Evolutionary conservation across 176 grass and related monocot species (phyloP), one percentile per base, ranked within the genome.

Genomic region (Oryza meyeriana): DNA sequence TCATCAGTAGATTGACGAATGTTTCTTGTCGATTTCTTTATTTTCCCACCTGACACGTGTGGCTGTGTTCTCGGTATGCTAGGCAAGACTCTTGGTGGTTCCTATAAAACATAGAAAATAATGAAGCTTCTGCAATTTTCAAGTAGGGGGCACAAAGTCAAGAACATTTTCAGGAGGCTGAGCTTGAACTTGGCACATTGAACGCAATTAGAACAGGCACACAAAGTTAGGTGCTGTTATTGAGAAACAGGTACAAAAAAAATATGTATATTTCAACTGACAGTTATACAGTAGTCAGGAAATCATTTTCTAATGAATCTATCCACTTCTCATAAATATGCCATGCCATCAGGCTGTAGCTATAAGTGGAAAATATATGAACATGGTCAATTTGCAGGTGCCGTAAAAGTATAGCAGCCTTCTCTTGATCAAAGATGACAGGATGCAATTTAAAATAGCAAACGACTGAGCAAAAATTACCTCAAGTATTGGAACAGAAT

Each of bases 11-110:
- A 79, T 33, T 89, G 64, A 79, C 55, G 70, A 39, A 76, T 52
- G 45, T 42, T 64, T 76, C 33, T 83, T 18, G 71, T 81, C 75
- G 79, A 90, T 88, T 94, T 99, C 81, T 95, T 99, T 45, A 94
- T 92, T 92, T 99, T 99, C 38, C 88, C 96, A 83, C 96, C 93
- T 61, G 93, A 94, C 30, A 69, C 65, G 29, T 75, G 91, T 78
- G 66, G 66, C 24, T 85, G 81, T 29, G 26, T n/a, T 78, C 34
- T 82, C 14, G 75, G 70, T n/a, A 70, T 77, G 41, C 79, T 66
- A 65, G 57, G 80, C 72, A 82, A 45, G 45, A 67, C 40, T 71
- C 76, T 90, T 26, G 69, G 73, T 50, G 86, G 85, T 87, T 93
- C 96, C 96, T 95, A 83, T 8, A 71, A 86, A 78, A 85, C 67